Conservation (phyloP, 345 rosid species). For the Hibiscus mutabilis region DNA sequence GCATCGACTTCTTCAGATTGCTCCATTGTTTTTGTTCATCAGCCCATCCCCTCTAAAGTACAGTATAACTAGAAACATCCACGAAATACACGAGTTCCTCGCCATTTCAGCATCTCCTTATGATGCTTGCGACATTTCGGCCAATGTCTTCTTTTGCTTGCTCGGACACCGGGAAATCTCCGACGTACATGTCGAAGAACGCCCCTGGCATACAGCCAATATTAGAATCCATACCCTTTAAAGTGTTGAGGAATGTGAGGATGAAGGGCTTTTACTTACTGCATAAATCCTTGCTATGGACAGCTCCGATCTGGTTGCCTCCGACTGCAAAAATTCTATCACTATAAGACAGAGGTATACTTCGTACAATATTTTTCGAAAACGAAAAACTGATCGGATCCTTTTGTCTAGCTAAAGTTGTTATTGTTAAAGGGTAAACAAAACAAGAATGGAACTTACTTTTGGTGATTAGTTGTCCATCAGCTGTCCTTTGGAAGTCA, state of each 20-base stretch:
- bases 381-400: background rate
- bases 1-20: background rate
- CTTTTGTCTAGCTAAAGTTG: background rate
- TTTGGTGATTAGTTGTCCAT: slow-evolving; percentile 79
- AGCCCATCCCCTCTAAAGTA: background rate
- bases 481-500: slow-evolving; percentile 67
- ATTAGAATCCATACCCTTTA: background rate
- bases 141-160: slow-evolving; percentile 90
- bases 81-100: background rate
- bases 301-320: slow-evolving; percentile 68
- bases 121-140: slow-evolving; percentile 54
- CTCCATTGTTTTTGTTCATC: background rate
- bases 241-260: background rate
- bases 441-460: slow-evolving; percentile 39
- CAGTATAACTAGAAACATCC: background rate
- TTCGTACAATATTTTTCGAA: background rate
- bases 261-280: slow-evolving; percentile 41
- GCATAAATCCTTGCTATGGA: slow-evolving; percentile 84
- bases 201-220: slow-evolving; percentile 46
- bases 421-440: background rate
- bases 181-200: slow-evolving; percentile 91
- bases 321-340: slow-evolving; percentile 59
- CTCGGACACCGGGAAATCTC: slow-evolving; percentile 78
- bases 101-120: slow-evolving; percentile 51
- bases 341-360: background rate